These are phyloP conservation scores for Phaeosphaeriaceae sp. DNA, from an alignment of 2,329 filamentous ascomycete species.

Conservation along the genomic window DNA sequence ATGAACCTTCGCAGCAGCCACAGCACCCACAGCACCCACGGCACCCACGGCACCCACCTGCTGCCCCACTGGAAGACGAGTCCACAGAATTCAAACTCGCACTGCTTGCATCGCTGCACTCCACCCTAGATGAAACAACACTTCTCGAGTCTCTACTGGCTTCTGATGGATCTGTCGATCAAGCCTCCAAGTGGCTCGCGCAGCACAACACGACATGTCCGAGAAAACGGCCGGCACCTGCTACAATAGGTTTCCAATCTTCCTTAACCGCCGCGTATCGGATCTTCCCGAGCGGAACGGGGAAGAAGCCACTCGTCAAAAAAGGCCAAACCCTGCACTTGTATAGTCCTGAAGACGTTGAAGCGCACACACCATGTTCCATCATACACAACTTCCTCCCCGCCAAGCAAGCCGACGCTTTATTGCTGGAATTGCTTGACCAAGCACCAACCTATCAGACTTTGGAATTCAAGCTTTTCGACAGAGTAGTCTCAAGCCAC, in stretches of 20 bases:
- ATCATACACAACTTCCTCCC: conserved; percentile 92
- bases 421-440: conserved; percentile 76
- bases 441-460: conserved; percentile 75
- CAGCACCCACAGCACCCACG: neutral
- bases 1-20: conserved; percentile 3
- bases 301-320: conserved; percentile 63
- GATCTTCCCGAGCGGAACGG: conserved; percentile 11
- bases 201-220: conserved; percentile 38
- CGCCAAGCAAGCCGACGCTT: conserved; percentile 69
- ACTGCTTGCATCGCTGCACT: conserved; percentile 78
- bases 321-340: conserved; percentile 85
- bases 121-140: conserved; percentile 65
- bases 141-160: conserved; percentile 81
- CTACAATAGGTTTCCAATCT: conserved; percentile 52
- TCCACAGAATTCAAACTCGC: conserved; percentile 91
- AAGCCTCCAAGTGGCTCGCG: conserved; percentile 64
- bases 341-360: conserved; percentile 81
- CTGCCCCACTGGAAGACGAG: conserved; percentile 62
- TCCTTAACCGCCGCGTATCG: conserved; percentile 45
- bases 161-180: conserved; percentile 76
- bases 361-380: conserved; percentile 84
- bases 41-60: neutral
- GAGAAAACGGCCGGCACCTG: conserved; percentile 35
- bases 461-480: conserved; percentile 83
- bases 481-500: conserved; percentile 82